Evolutionary conservation across 2,329 filamentous ascomycete species (phyloP).

Genomic region (Thelonectria blattea): DNA sequence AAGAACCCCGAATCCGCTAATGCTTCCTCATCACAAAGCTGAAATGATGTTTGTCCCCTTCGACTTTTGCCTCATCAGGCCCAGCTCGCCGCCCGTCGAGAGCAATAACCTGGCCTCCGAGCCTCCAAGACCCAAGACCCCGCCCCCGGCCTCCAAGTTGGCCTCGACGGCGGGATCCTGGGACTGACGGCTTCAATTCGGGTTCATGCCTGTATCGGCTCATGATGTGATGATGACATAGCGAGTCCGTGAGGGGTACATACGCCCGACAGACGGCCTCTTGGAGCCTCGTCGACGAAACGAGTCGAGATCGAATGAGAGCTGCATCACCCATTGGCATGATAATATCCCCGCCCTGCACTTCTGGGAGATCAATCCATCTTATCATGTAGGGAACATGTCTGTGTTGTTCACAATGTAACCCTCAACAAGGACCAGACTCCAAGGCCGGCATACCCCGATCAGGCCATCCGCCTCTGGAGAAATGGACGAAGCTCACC

Average conservation of each 20-base stretch:
- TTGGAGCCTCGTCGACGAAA: conserved; percentile 9
- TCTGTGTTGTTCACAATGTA: conserved; percentile 12
- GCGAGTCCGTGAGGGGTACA: background rate
- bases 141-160: background rate
- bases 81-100: conserved; percentile 21
- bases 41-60: conserved; percentile 12
- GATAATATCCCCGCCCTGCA: conserved; percentile 5
- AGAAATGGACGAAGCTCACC: conserved; percentile 4
- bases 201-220: background rate
- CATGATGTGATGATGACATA: conserved; percentile 1
- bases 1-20: conserved; percentile 14
- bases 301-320: conserved; percentile 5
- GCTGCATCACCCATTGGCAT: background rate
- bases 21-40: conserved; percentile 23
- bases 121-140: background rate
- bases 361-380: conserved; percentile 7
- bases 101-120: background rate
- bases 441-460: conserved; percentile 3
- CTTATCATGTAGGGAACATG: conserved; percentile 4
- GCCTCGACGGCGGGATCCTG: background rate
- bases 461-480: conserved; percentile 19
- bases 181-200: background rate
- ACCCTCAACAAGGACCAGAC: conserved; percentile 8
- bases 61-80: conserved; percentile 18
- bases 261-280: background rate